phyloP scores from a whole-genome alignment of 768 basidiomycete genomes.

The Suillus luteus region DNA sequence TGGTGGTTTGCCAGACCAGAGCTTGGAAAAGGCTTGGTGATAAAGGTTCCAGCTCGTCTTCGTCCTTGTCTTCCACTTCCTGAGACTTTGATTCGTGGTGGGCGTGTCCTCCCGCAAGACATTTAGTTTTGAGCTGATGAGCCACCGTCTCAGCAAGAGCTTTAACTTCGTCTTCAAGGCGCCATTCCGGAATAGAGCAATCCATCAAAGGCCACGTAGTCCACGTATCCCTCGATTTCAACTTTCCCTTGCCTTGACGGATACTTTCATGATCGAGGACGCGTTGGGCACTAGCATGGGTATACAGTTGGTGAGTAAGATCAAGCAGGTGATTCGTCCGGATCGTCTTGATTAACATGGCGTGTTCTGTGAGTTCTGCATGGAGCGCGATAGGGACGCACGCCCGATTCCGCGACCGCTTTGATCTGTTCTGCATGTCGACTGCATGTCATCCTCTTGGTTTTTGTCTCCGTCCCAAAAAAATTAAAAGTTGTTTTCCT shows the following conservation, averaged over 20 bases:
- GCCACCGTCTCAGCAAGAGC: slow-evolving; percentile 44
- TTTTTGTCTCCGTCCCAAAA: neutral
- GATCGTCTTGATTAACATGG: slow-evolving; percentile 65
- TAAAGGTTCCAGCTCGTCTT: slow-evolving; percentile 35
- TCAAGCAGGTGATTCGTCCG: slow-evolving; percentile 59
- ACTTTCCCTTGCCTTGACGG: slow-evolving; percentile 28
- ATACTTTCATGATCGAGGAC: slow-evolving; percentile 24
- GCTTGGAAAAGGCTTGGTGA: slow-evolving; percentile 31
- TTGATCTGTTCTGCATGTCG: neutral
- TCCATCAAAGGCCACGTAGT: slow-evolving; percentile 81
- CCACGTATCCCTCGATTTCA: slow-evolving; percentile 50
- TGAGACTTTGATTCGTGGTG: slow-evolving; percentile 18
- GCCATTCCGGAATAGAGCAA: slow-evolving; percentile 68
- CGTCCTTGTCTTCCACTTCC: slow-evolving; percentile 26
- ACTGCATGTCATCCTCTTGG: neutral
- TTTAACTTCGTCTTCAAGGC: slow-evolving; percentile 66
- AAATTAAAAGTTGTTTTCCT: neutral
- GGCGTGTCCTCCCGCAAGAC: slow-evolving; percentile 6
- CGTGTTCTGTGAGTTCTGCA: slow-evolving; percentile 67
- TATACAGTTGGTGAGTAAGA: slow-evolving; percentile 52
- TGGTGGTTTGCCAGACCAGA: slow-evolving; percentile 46
- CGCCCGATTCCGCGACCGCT: slow-evolving; percentile 35
- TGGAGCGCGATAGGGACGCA: slow-evolving; percentile 56
- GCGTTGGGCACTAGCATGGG: slow-evolving; percentile 19
- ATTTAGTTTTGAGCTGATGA: slow-evolving; percentile 18